Evolutionary conservation across 148 eudicot genomes (phyloP).

Genomic region (Rhododendron simsii): DNA sequence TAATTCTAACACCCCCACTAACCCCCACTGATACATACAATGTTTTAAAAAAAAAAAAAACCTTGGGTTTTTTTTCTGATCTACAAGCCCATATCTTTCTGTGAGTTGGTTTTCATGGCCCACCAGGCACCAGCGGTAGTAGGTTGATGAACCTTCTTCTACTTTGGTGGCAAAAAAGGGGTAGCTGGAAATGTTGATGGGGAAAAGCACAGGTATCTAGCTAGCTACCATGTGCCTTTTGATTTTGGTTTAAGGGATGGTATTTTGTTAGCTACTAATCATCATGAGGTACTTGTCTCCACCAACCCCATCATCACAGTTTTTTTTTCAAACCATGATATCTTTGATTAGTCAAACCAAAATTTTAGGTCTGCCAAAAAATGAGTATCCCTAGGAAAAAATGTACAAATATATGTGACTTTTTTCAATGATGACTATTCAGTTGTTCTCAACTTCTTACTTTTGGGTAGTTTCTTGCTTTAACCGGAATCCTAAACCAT

Average conservation of each 20-base stretch:
- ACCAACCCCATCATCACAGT: background rate
- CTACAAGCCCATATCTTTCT: background rate
- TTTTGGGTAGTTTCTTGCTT: background rate
- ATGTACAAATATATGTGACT: background rate
- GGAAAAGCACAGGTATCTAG: background rate
- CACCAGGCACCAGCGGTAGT: background rate
- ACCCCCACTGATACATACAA: too few relatives aligned
- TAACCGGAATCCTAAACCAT: background rate
- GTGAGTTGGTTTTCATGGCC: background rate
- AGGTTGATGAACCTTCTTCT: background rate
- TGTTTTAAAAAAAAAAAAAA: too few relatives aligned
- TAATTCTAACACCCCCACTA: too few relatives aligned
- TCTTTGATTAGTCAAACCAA: background rate
- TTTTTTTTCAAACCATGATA: too few relatives aligned
- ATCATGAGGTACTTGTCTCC: background rate
- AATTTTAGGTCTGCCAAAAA: background rate
- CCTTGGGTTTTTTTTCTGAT: background rate
- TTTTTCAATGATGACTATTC: background rate
- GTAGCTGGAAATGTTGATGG: slow-evolving; percentile 3
- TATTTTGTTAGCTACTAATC: background rate
- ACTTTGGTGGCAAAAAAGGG: background rate
- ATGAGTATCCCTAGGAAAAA: background rate
- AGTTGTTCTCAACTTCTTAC: background rate
- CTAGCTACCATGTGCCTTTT: background rate
- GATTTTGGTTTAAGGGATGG: background rate